These are phyloP conservation scores for Pythium myriotylum DNA, from an alignment of 352 stramenopile genomes.

Conservation along the genomic window DNA sequence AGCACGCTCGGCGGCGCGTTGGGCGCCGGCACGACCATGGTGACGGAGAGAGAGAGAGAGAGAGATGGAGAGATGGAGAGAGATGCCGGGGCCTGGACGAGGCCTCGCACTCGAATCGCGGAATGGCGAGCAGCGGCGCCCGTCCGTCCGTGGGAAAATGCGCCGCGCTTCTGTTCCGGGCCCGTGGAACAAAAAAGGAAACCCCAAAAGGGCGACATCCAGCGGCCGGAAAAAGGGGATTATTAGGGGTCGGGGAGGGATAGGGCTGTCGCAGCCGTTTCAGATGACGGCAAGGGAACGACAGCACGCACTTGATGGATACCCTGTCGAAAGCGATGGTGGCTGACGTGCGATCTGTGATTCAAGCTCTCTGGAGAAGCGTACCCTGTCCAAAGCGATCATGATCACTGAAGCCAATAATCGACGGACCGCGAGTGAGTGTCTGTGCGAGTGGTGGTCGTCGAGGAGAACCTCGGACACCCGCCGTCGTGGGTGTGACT, in stretches of 20 bases:
- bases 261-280: slow-evolving; percentile 15
- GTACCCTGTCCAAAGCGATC: slow-evolving; percentile 1
- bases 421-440: slow-evolving; percentile 1
- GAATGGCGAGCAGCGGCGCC: neutral
- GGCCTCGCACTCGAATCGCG: neutral
- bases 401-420: neutral
- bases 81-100: too few species aligned
- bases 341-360: slow-evolving; percentile 6
- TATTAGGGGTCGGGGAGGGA: slow-evolving; percentile 23
- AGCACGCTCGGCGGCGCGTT: slow-evolving; percentile 49
- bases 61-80: neutral
- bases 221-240: too few species aligned
- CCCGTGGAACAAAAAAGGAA: slow-evolving; percentile 13
- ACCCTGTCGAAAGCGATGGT: slow-evolving; percentile 9
- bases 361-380: neutral
- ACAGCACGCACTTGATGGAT: neutral
- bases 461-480: slow-evolving; percentile 8
- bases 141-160: slow-evolving; percentile 15
- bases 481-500: neutral
- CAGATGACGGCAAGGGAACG: neutral
- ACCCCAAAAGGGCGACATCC: slow-evolving; percentile 1
- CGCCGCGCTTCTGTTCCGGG: slow-evolving; percentile 14
- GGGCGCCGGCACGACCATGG: slow-evolving; percentile 29
- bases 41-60: slow-evolving; percentile 1
- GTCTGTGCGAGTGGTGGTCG: slow-evolving; percentile 9